phyloP scores from a whole-genome alignment of 148 eudicot genomes.

The Mesembryanthemum crystallinum region DNA sequence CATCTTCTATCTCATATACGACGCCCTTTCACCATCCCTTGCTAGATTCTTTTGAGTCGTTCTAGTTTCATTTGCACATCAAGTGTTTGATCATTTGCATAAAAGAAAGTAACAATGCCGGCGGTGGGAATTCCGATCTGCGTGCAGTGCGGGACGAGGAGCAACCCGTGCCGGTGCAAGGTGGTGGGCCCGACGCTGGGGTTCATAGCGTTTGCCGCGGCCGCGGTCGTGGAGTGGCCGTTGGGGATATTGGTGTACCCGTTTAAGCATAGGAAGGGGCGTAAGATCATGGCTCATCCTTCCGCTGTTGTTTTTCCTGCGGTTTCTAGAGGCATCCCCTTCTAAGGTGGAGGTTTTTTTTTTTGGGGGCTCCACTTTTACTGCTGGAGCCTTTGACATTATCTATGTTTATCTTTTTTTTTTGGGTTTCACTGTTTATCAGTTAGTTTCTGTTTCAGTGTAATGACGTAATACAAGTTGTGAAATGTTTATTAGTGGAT shows the following conservation, averaged over 20 bases:
- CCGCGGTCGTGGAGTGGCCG: slow-evolving; percentile 89
- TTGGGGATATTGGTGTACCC: slow-evolving; percentile 61
- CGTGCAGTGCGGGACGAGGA: slow-evolving; percentile 61
- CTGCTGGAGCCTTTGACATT: too few relatives aligned
- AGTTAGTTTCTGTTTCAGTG: neutral
- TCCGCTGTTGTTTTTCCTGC: slow-evolving; percentile 59
- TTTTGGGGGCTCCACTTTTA: too few relatives aligned
- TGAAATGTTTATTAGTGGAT: too few relatives aligned
- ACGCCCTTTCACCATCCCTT: slow-evolving; percentile 12
- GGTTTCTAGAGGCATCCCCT: slow-evolving; percentile 56
- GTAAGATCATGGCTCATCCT: slow-evolving; percentile 80
- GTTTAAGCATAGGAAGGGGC: slow-evolving; percentile 62
- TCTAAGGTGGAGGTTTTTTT: slow-evolving; percentile 31
- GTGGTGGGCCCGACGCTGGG: slow-evolving; percentile 80
- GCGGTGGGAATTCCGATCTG: slow-evolving; percentile 52
- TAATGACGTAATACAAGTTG: neutral
- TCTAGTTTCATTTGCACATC: too few relatives aligned
- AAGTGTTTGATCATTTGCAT: too few relatives aligned
- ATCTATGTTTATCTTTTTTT: neutral
- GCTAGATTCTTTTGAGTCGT: slow-evolving; percentile 1
- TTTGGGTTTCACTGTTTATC: neutral
- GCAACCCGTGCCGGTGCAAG: slow-evolving; percentile 76
- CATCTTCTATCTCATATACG: slow-evolving; percentile 24
- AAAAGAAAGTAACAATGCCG: slow-evolving; percentile 13
- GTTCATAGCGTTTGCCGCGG: slow-evolving; percentile 65